Evolutionary conservation across 176 grass and related monocot species (phyloP), one percentile per base, ranked within the genome.

Genomic region (Avena insularis): DNA sequence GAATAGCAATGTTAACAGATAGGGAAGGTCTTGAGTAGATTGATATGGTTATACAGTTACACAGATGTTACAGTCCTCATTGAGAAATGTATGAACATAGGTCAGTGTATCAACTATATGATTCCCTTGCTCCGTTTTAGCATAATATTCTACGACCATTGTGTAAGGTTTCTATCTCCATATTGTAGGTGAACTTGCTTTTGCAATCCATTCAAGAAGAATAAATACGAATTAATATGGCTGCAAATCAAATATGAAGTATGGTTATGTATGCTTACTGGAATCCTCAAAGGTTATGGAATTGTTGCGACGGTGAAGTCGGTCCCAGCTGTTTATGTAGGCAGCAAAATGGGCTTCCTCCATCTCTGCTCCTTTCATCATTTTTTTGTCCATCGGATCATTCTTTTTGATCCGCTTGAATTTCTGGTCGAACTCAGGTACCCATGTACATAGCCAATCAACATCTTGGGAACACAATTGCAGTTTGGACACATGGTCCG

Each of bases 91-190:
- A 1, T 31, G 33, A 78, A 27, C 19, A 63, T 27, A 73, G 35
- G 9, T 35, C 35, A 36, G 19, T 45, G 83, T 12, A 29, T 51
- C 75, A 87, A 74, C 62, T 79, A 6, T 64, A 55, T 57, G 55
- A 79, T 80, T 40, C 38, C 23, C n/a, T 38, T 73, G 27, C 47
- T 57, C 31, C 49, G 19, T 54, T 77, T 69, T 69, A 84, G 83
- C 75, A 61, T 62, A 59, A 77, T 45, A 83, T 43, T 15, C 61
- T 53, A 65, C 47, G 8, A 61, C 45, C 45, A 89, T 70, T 38
- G 33, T 89, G 16, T 58, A 82, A 78, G 27, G 6, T 76, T 72
- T 65, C 17, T 35, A 85, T 56, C 67, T 43, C 38, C 38, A 43
- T 43, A 43, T 43, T 43, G 38, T 43, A 43, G 38, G 38, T 43